phyloP scores from a whole-genome alignment of 2,329 filamentous ascomycete species.

The Trichoderma brevicompactum region DNA sequence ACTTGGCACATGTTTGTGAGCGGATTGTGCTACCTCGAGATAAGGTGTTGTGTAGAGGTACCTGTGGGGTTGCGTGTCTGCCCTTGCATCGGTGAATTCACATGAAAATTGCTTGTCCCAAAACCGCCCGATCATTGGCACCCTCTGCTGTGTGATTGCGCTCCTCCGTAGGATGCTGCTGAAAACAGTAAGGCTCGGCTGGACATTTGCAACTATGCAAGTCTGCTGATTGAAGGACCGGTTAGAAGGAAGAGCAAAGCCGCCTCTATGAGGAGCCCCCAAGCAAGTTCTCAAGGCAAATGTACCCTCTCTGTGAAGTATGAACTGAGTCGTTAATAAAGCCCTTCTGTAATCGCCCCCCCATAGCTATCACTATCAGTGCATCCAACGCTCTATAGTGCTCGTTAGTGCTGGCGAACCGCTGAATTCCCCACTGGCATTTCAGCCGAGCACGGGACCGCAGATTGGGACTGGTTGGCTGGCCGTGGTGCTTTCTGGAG shows the following conservation, averaged over 20 bases:
- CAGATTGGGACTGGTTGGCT: constrained; percentile 19
- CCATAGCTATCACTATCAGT: neutral
- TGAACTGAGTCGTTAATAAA: neutral
- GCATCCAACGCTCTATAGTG: neutral
- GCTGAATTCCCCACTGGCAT: neutral
- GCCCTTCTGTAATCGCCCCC: neutral
- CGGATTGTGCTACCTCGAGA: neutral
- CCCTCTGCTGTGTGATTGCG: constrained; percentile 3
- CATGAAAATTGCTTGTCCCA: constrained; percentile 6
- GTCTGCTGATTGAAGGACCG: no score
- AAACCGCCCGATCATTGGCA: no score
- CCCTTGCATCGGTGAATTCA: constrained; percentile 18
- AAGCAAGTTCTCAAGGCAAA: no score
- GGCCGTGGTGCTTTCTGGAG: neutral
- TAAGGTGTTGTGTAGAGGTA: neutral
- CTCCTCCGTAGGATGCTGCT: neutral
- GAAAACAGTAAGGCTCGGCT: neutral
- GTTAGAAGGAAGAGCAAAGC: no score
- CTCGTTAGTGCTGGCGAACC: constrained; percentile 5
- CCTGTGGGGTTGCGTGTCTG: constrained; percentile 20
- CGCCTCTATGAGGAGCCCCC: no score
- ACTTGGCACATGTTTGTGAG: neutral
- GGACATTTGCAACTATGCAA: neutral
- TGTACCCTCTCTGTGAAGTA: no score
- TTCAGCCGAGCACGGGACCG: constrained; percentile 21